A percentile compares a stretch with the other conserved stretches of the same genome.
These are phyloP conservation scores for Solanum okadae DNA, from an alignment of 257 asterid genomes.

Conservation along the genomic window DNA sequence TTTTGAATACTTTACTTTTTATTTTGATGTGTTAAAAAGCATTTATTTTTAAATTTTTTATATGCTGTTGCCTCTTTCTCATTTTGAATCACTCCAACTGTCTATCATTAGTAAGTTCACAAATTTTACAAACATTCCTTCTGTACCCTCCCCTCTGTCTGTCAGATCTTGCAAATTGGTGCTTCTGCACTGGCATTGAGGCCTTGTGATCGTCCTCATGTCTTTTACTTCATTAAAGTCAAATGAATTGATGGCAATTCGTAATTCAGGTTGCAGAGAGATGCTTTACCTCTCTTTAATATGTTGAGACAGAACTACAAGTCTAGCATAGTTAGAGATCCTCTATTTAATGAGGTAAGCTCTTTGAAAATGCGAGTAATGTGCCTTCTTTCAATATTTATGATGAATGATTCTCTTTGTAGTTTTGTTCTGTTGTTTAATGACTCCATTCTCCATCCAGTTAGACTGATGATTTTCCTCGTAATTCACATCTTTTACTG, in stretches of 20 bases:
- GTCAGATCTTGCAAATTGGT: neutral
- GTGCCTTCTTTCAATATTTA: neutral
- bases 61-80: neutral
- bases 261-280: conserved; percentile 76
- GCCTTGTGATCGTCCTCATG: neutral
- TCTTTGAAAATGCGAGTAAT: neutral
- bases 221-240: neutral
- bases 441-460: neutral
- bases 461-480: neutral
- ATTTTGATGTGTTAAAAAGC: neutral
- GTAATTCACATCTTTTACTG: conserved; percentile 1
- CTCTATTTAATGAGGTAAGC: conserved; percentile 57
- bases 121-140: neutral
- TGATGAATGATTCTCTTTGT: neutral
- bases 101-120: neutral
- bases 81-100: neutral
- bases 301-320: conserved; percentile 73
- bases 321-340: conserved; percentile 62
- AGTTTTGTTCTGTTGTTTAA: neutral
- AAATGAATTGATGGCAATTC: neutral
- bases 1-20: neutral
- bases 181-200: neutral
- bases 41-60: neutral
- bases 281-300: conserved; percentile 84
- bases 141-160: neutral